These are phyloP conservation scores for Bullera alba DNA, from an alignment of 768 basidiomycete species.

Conservation along the genomic window DNA sequence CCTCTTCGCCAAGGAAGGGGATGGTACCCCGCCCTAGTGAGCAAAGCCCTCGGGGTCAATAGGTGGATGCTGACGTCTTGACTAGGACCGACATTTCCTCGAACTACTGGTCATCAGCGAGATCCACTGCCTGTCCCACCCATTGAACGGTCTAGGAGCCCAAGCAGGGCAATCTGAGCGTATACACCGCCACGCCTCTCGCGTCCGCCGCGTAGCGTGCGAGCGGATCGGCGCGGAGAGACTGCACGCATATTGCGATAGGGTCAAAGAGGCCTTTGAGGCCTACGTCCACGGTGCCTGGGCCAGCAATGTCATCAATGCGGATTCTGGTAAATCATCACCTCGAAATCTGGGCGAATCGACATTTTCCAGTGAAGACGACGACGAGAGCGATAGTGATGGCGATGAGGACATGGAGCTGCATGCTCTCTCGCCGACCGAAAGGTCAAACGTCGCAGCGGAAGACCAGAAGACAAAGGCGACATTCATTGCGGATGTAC, in stretches of 20 bases:
- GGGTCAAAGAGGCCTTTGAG: slow-evolving; percentile 44
- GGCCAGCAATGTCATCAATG: not conserved
- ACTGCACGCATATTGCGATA: slow-evolving; percentile 41
- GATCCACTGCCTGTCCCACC: slow-evolving; percentile 38
- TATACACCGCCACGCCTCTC: slow-evolving; percentile 37
- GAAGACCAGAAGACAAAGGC: too few relatives aligned
- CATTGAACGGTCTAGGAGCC: slow-evolving; percentile 11
- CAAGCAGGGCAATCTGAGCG: slow-evolving; percentile 17
- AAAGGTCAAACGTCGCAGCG: too few relatives aligned
- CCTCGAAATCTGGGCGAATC: not conserved
- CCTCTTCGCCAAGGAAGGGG: slow-evolving; percentile 41
- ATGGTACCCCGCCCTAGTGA: slow-evolving; percentile 41
- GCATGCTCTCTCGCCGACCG: too few relatives aligned
- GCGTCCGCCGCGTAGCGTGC: slow-evolving; percentile 42
- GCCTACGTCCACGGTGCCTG: slow-evolving; percentile 35
- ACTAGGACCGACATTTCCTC: slow-evolving; percentile 43
- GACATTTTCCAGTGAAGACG: not conserved
- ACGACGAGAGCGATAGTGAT: not conserved
- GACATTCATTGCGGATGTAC: too few relatives aligned
- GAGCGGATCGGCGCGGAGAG: slow-evolving; percentile 44
- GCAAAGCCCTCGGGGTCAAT: not conserved
- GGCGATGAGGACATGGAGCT: too few relatives aligned
- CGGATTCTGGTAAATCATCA: too few relatives aligned
- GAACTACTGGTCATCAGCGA: slow-evolving; percentile 44
- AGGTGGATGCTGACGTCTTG: not conserved